phyloP scores from a whole-genome alignment of 495 filamentous ascomycete species.

The Penicillium crystallinum region DNA sequence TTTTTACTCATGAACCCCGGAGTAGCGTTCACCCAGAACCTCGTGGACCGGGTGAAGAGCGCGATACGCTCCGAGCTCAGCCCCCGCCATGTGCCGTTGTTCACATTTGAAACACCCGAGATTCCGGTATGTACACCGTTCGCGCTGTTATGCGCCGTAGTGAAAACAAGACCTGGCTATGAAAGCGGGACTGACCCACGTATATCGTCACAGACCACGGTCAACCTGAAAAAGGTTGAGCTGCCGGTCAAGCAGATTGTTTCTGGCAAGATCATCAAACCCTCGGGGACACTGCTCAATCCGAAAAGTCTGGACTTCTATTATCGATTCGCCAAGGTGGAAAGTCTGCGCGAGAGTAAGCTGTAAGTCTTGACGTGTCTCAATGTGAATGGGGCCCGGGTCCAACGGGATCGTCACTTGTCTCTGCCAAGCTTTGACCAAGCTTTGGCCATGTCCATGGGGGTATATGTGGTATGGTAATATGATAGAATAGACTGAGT shows the following conservation, averaged over 20 bases:
- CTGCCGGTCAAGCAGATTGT: constrained; percentile 82
- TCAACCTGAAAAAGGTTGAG: constrained; percentile 84
- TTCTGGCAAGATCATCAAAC: constrained; percentile 66
- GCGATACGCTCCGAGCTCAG: constrained; percentile 60
- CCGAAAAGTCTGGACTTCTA: constrained; percentile 70
- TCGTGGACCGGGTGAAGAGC: constrained; percentile 57
- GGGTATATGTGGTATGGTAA: neutral
- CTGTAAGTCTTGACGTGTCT: constrained; percentile 18
- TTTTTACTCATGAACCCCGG: constrained; percentile 59
- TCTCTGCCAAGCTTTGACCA: constrained; percentile 24
- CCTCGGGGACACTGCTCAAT: constrained; percentile 72
- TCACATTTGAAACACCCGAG: constrained; percentile 71
- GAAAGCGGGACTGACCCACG: constrained; percentile 2
- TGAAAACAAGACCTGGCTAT: neutral
- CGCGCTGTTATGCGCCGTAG: neutral
- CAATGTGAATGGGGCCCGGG: constrained; percentile 4
- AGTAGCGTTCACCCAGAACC: constrained; percentile 42
- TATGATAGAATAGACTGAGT: no score
- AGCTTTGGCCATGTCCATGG: constrained; percentile 9
- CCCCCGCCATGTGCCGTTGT: constrained; percentile 70
- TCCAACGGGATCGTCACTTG: constrained; percentile 4
- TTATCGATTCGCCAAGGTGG: constrained; percentile 74
- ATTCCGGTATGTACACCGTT: constrained; percentile 63
- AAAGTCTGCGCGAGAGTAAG: constrained; percentile 47
- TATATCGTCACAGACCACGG: constrained; percentile 53